Percentiles rank a stretch among this genome's conserved stretches.
Evolutionary conservation across 2,329 filamentous ascomycete species (phyloP).

Genomic region (Ilyonectria mors-panacis): DNA sequence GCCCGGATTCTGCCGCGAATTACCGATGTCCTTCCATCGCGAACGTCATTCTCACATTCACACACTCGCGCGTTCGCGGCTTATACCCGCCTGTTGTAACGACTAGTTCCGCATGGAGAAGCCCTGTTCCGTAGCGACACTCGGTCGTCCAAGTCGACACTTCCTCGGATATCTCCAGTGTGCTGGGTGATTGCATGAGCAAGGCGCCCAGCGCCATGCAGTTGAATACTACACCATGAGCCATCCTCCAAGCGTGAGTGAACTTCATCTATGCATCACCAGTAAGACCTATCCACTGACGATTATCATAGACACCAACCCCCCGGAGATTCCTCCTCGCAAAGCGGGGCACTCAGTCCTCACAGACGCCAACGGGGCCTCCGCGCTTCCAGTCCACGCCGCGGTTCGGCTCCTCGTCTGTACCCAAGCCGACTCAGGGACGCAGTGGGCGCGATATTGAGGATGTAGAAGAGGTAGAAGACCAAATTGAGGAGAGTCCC

Average conservation of each 20-base stretch:
- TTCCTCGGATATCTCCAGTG: slow-evolving; percentile 3
- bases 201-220: slow-evolving; percentile 34
- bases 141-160: slow-evolving; percentile 11
- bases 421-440: slow-evolving; percentile 48
- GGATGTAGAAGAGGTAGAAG: slow-evolving; percentile 52
- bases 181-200: slow-evolving; percentile 15
- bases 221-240: slow-evolving; percentile 43
- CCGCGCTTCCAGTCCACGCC: slow-evolving; percentile 57
- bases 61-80: background rate
- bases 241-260: slow-evolving; percentile 46
- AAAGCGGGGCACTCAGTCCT: slow-evolving; percentile 52
- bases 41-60: slow-evolving; percentile 12
- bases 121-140: slow-evolving; percentile 3
- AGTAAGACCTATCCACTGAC: slow-evolving; percentile 4
- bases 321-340: slow-evolving; percentile 57
- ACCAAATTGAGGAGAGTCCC: slow-evolving; percentile 29
- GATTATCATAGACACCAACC: slow-evolving; percentile 54
- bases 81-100: background rate
- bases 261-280: background rate
- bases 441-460: slow-evolving; percentile 49
- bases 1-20: slow-evolving; percentile 31
- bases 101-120: slow-evolving; percentile 14
- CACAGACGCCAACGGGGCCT: slow-evolving; percentile 50
- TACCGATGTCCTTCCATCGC: background rate
- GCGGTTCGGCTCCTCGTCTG: slow-evolving; percentile 55